A percentile compares a stretch with the other conserved stretches of the same genome.
Conservation (phyloP, 352 stramenopile species). For the Globisporangium irregulare region DNA sequence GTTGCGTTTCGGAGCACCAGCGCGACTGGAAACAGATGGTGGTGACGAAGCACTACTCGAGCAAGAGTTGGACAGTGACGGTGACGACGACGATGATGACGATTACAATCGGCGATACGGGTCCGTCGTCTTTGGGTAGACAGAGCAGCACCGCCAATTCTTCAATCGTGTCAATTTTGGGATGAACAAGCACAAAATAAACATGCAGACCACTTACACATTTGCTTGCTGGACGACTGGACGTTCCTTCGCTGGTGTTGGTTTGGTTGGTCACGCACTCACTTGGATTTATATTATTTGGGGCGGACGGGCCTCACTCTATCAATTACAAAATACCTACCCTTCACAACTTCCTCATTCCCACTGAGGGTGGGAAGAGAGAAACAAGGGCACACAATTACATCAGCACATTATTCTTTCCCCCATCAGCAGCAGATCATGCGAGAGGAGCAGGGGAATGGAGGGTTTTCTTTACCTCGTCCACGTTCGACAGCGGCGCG, state of each 20-base stretch:
- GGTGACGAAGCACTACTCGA: background rate
- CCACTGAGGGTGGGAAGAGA: slow-evolving; percentile 1
- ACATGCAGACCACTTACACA: slow-evolving; percentile 3
- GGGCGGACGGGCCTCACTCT: background rate
- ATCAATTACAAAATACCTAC: slow-evolving; percentile 12
- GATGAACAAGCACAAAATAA: background rate
- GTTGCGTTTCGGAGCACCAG: slow-evolving; percentile 14
- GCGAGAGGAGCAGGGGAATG: slow-evolving; percentile 9
- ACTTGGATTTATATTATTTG: slow-evolving; percentile 14
- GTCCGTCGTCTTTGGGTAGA: slow-evolving; percentile 38
- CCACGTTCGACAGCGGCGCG: slow-evolving; percentile 61
- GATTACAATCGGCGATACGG: slow-evolving; percentile 19
- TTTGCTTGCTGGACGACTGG: background rate
- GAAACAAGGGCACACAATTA: slow-evolving; percentile 1
- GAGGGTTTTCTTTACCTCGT: slow-evolving; percentile 31
- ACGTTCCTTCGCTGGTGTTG: background rate
- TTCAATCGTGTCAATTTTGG: background rate
- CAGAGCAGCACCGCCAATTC: background rate
- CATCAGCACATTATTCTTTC: slow-evolving; percentile 2
- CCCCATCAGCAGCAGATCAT: slow-evolving; percentile 6
- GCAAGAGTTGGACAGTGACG: slow-evolving; percentile 5
- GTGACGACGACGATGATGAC: slow-evolving; percentile 6
- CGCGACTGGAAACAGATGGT: background rate
- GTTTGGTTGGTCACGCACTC: slow-evolving; percentile 1
- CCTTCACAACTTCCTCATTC: slow-evolving; percentile 6